phyloP scores from a whole-genome alignment of 257 asterid species.

The Jaltomata sinuosa region DNA sequence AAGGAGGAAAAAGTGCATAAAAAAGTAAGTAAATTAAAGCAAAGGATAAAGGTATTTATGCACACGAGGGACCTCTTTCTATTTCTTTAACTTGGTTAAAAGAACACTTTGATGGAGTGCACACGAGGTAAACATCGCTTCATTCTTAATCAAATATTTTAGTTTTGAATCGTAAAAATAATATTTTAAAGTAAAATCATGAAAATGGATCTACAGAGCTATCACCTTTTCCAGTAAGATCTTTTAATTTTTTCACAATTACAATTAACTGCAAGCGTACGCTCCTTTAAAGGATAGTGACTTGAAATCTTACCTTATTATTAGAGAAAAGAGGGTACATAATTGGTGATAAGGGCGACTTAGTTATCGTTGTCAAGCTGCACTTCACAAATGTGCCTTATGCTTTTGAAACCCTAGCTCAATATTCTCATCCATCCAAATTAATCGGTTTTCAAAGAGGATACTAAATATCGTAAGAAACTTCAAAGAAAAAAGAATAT shows the following conservation, averaged over 20 bases:
- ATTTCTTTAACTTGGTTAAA: too few relatives aligned
- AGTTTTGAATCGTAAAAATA: accelerated
- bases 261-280: too few relatives aligned
- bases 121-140: too few relatives aligned
- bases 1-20: background rate
- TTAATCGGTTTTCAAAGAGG: too few relatives aligned
- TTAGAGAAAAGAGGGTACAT: too few relatives aligned
- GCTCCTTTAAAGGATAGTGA: background rate
- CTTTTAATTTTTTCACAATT: too few relatives aligned
- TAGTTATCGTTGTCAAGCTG: background rate
- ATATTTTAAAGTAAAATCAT: background rate
- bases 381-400: background rate
- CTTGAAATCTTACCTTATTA: too few relatives aligned
- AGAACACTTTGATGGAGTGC: too few relatives aligned
- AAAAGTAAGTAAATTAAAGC: background rate
- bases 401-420: too few relatives aligned
- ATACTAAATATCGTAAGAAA: too few relatives aligned
- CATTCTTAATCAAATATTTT: background rate
- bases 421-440: background rate
- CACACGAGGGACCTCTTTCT: background rate
- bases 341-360: background rate
- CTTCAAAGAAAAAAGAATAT: too few relatives aligned
- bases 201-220: background rate
- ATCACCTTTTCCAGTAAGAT: too few relatives aligned
- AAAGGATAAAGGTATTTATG: background rate